Evolutionary conservation across 2,329 filamentous ascomycete species (phyloP).

Genomic region (Aspergillus neotritici): DNA sequence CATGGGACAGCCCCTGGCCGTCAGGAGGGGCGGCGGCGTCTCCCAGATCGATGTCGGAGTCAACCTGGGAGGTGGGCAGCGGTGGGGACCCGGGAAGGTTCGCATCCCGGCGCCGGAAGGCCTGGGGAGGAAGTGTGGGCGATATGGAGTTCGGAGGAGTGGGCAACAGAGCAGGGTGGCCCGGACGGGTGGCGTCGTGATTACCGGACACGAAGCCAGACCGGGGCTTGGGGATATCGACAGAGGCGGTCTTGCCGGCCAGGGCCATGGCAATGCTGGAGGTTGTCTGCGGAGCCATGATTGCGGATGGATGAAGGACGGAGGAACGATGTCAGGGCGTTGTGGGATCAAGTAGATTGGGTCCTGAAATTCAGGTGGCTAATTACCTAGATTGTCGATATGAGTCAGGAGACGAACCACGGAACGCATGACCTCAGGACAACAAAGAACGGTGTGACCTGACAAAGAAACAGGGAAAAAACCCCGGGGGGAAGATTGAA

Average conservation of each 20-base stretch:
- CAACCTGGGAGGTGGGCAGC: constrained; percentile 52
- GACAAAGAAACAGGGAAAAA: constrained; percentile 9
- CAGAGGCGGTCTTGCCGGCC: constrained; percentile 46
- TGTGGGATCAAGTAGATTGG: neutral
- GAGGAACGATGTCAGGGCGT: constrained; percentile 2
- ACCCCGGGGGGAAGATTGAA: neutral
- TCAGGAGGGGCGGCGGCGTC: constrained; percentile 55
- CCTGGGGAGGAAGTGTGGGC: constrained; percentile 75
- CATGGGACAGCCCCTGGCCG: constrained; percentile 38
- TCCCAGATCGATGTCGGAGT: constrained; percentile 82
- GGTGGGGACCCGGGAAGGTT: constrained; percentile 37
- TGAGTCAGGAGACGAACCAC: constrained; percentile 19
- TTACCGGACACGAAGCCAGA: constrained; percentile 23
- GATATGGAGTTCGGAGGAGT: constrained; percentile 96
- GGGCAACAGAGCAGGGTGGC: constrained; percentile 53
- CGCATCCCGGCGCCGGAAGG: constrained; percentile 59
- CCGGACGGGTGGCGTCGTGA: constrained; percentile 29
- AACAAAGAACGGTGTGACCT: constrained; percentile 2
- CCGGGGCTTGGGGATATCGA: constrained; percentile 45
- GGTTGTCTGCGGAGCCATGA: constrained; percentile 41
- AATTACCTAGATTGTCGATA: constrained; percentile 10
- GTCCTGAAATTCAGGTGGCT: constrained; percentile 12
- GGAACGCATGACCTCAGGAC: constrained; percentile 7
- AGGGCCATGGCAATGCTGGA: constrained; percentile 48
- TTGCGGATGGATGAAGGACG: constrained; percentile 17